These are phyloP conservation scores for Ogataea nitratoaversa DNA, from an alignment of 805 yeast species.

Conservation along the genomic window DNA sequence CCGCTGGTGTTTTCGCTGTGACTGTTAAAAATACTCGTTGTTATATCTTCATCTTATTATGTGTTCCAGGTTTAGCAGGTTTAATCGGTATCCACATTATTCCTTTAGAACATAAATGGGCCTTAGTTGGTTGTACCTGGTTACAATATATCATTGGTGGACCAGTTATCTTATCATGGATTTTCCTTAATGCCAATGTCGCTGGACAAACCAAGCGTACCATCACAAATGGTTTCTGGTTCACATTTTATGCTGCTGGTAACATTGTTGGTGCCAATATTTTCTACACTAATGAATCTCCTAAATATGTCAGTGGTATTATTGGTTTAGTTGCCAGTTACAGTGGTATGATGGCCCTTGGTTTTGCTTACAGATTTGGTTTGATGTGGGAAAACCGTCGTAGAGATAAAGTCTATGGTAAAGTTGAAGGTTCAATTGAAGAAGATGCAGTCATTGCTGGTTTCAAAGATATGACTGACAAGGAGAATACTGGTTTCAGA, in stretches of 20 bases:
- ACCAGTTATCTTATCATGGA: conserved; percentile 14
- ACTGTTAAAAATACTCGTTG: conserved; percentile 12
- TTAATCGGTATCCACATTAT: conserved; percentile 17
- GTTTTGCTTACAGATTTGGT: conserved; percentile 8
- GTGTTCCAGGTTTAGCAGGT: conserved; percentile 23
- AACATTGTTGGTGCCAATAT: conserved; percentile 60
- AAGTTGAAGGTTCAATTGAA: conserved; percentile 12
- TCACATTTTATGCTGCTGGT: conserved; percentile 52
- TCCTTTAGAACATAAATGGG: conserved; percentile 16
- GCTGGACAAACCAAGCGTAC: conserved; percentile 59
- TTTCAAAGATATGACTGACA: conserved; percentile 56
- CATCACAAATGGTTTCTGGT: conserved; percentile 46
- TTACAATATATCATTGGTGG: conserved; percentile 9
- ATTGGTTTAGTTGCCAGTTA: conserved; percentile 31
- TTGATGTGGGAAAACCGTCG: conserved; percentile 39
- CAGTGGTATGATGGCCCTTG: conserved; percentile 11
- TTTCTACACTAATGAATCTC: conserved; percentile 46
- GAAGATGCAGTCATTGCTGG: conserved; percentile 36
- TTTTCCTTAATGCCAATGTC: conserved; percentile 38
- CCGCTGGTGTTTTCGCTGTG: conserved; percentile 20
- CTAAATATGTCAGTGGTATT: conserved; percentile 54
- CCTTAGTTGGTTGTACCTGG: conserved; percentile 12
- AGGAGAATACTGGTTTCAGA: conserved; percentile 52
- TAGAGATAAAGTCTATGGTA: conserved; percentile 38
- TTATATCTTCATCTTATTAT: conserved; percentile 11